These are phyloP conservation scores for Pseudocercospora ulei DNA, from an alignment of 2,329 filamentous ascomycete species.

Conservation along the genomic window DNA sequence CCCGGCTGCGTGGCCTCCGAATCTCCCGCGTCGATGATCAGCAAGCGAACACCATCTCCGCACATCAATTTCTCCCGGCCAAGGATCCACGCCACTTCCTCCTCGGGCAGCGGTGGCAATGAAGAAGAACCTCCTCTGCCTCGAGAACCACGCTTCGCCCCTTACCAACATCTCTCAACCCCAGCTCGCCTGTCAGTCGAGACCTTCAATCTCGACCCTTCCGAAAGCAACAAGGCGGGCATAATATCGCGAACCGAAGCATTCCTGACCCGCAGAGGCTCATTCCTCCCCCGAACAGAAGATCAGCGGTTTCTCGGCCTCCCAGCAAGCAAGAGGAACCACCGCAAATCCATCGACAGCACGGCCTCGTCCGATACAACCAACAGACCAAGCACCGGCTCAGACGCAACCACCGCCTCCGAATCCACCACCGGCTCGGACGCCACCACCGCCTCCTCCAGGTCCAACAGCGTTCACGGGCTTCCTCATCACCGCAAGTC, in stretches of 20 bases:
- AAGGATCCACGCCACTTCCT: constrained; percentile 1
- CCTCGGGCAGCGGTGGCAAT: too few species aligned
- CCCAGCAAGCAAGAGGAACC: constrained; percentile 1
- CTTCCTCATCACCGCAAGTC: neutral
- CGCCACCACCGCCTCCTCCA: neutral
- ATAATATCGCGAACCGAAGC: neutral
- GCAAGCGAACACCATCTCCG: neutral
- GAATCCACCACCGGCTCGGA: too few species aligned
- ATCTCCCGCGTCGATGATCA: neutral
- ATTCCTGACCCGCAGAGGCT: constrained; percentile 1
- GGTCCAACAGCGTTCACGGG: neutral
- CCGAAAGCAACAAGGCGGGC: neutral
- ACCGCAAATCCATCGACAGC: neutral
- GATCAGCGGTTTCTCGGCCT: constrained; percentile 12
- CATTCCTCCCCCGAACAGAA: constrained; percentile 2
- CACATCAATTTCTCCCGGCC: constrained; percentile 13
- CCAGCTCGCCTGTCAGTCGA: constrained; percentile 15
- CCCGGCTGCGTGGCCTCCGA: neutral
- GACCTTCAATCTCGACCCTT: constrained; percentile 5
- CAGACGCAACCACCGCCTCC: too few species aligned
- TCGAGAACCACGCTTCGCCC: constrained; percentile 15
- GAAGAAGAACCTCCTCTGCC: constrained; percentile 10
- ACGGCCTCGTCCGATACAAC: neutral
- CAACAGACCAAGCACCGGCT: too few species aligned
- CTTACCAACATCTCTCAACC: neutral